Evolutionary conservation across 176 grass and related monocot genomes (phyloP), one percentile per base, ranked within the genome.

Genomic region (Poa annua): DNA sequence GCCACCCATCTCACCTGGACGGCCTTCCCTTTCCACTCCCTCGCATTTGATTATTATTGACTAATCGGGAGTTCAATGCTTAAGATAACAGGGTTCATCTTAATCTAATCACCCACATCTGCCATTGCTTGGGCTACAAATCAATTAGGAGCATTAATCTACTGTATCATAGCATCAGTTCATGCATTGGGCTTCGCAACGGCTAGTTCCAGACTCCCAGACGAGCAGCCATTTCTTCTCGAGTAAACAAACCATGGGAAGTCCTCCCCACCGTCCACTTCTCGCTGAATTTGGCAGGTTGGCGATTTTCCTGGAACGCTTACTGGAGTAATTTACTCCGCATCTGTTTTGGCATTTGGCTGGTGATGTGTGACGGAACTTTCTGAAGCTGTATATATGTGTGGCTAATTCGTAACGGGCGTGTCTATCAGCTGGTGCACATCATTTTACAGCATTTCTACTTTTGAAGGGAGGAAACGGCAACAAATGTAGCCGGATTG

Each of bases 171-270:
- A 12, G 25, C 3, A 68, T 75, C 49, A 33, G 35, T 61, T 74
- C 7, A 15, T 22, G 39, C 81, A 1, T 89, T 16, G 50, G 87
- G 80, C 71, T 76, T 42, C 75, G 76, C 87, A 85, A 88, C 87
- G 81, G 76, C 81, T 89, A 85, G 29, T 89, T 29, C 45, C 19
- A 71, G 42, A 66, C 12, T 89, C 21, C 45, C 19, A 71, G 42
- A 66, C 12, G 54, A 59, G 33, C 11, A 59, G 33, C 11, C 36
- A n/a, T 50, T 61, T 14, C 1, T 61, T 14, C 1, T 29, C 1
- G 47, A 74, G 11, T 50, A 51, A 33, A 74, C 24, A 14, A 24
- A 47, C 1, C 13, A 21, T 0, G 3, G 41, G 47, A 48, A 14
- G 12, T 4, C 47, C 47, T 48, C 1, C 1, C 24, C 13, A 8